Conservation (phyloP, 2,329 filamentous ascomycete species). For the Cercospora janseana region DNA sequence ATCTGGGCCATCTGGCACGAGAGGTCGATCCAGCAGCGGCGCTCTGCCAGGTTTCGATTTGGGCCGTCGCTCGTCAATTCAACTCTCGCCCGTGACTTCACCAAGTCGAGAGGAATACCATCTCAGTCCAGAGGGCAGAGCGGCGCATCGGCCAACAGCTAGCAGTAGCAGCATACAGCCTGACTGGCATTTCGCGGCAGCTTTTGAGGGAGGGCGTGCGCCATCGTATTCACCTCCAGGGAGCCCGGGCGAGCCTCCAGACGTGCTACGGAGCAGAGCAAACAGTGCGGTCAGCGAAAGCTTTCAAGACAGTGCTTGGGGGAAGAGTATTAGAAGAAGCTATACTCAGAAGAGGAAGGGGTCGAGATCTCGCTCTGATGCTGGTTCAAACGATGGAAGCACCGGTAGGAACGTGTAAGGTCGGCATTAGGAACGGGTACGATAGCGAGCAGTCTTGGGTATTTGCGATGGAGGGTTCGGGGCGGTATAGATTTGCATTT, state of each 20-base stretch:
- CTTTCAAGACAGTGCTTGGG: slow-evolving; percentile 87
- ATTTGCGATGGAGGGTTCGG: neutral
- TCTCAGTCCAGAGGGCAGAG: slow-evolving; percentile 20
- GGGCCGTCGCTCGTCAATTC: slow-evolving; percentile 34
- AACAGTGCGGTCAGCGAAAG: slow-evolving; percentile 72
- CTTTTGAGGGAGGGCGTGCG: slow-evolving; percentile 35
- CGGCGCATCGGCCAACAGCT: slow-evolving; percentile 27
- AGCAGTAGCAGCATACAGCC: slow-evolving; percentile 35
- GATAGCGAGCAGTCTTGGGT: no score
- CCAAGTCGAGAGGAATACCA: slow-evolving; percentile 25
- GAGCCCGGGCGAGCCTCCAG: slow-evolving; percentile 30
- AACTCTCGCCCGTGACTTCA: slow-evolving; percentile 28
- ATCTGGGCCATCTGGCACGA: slow-evolving; percentile 4
- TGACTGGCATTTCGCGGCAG: slow-evolving; percentile 50
- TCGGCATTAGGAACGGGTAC: no score
- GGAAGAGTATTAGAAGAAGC: slow-evolving; percentile 84
- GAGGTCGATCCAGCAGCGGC: slow-evolving; percentile 4
- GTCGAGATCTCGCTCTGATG: no score
- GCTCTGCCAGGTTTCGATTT: neutral
- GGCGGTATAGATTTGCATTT: neutral
- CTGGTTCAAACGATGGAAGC: neutral
- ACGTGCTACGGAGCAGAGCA: slow-evolving; percentile 53
- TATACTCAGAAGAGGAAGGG: slow-evolving; percentile 57
- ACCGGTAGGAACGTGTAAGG: neutral
- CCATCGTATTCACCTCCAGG: slow-evolving; percentile 33